Base-by-base conservation (phyloP, 768 basidiomycete genomes). In the Lactifluus hygrophoroides region DNA sequence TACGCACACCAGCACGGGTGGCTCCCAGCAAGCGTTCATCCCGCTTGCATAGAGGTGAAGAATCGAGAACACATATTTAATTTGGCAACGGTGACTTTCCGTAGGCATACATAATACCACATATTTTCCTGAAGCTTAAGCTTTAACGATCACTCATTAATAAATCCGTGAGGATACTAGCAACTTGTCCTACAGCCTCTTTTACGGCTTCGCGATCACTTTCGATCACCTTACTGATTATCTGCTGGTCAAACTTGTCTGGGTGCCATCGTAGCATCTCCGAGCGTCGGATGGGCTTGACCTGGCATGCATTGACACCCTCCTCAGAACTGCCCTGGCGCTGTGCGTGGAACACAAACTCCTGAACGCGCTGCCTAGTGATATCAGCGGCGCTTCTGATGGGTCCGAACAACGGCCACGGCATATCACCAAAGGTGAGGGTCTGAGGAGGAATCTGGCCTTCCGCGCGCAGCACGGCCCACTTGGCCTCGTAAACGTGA, bases 181-280 rank as follows among this genome's bases (percentile, higher is more conserved):
- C 72, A 16, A 82, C 68, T 1, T 61, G 58, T 4, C 72, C 76
- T 13, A 75, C 73, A 0, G 73, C 74, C 50, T 72, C 71, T 42
- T 54, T 58, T 5, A 77, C 75, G 10, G 53, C 54, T 19, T 64
- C 66, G 45, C 68, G 68, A 14, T 81, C 72, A 3, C 64, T 56
- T 4, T 62, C 61, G 5, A 64, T 56, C 8, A 81, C 70, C 46
- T 70, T 75, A 8, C 64, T 62, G 27, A 77, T 52, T 13, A 77
- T 64, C 8, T 65, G 71, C 13, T 64, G 56, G 56, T 76, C 67
- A 62, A 81, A 77, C 62, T 79, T 81, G 61, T 84, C 82, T 5
- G 81, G 79, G 59, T 84, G 80, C 73, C 77, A 84, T 21, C 75
- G 72, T 45, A 80, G 65, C 30, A 82, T 66, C 61, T 83, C 81